A percentile compares a stretch with the other conserved stretches of the same genome.
Conservation (phyloP, 2,329 filamentous ascomycete species). For the Aspergillus awamori region DNA sequence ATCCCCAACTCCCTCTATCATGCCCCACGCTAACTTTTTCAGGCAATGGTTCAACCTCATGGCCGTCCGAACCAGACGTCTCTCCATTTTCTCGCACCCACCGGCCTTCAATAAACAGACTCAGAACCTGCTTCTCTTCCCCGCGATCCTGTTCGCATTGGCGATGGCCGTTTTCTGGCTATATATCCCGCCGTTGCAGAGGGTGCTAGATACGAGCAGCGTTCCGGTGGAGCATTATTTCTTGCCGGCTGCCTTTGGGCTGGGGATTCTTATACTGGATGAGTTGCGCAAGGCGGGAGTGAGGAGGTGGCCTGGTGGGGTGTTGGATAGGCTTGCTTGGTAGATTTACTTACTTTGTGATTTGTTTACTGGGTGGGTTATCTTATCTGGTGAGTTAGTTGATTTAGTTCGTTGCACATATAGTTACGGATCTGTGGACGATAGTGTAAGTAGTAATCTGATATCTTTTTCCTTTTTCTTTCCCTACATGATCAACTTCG, state of each 20-base stretch:
- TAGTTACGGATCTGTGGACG: too few species aligned
- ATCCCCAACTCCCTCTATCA: neutral
- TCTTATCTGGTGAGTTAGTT: too few species aligned
- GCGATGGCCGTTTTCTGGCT: constrained; percentile 70
- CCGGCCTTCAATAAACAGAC: constrained; percentile 67
- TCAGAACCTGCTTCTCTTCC: constrained; percentile 70
- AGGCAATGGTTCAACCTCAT: constrained; percentile 76
- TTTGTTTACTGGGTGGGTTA: too few species aligned
- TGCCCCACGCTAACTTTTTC: neutral
- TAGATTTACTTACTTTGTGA: constrained; percentile 35
- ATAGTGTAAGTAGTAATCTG: neutral
- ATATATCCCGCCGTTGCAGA: constrained; percentile 68
- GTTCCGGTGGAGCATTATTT: constrained; percentile 78
- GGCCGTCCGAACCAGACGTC: constrained; percentile 65
- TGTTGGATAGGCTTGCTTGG: constrained; percentile 66
- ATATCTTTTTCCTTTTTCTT: neutral
- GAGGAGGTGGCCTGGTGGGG: constrained; percentile 60
- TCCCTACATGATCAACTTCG: neutral
- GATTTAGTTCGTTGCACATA: too few species aligned
- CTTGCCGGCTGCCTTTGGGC: constrained; percentile 71
- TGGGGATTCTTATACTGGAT: constrained; percentile 66
- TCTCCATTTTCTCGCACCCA: constrained; percentile 72
- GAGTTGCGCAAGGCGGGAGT: constrained; percentile 67
- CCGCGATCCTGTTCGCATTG: constrained; percentile 69
- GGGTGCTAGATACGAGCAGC: constrained; percentile 60